Base-by-base conservation (phyloP, 2,329 filamentous ascomycete species). In the Pseudocercospora eumusae region DNA sequence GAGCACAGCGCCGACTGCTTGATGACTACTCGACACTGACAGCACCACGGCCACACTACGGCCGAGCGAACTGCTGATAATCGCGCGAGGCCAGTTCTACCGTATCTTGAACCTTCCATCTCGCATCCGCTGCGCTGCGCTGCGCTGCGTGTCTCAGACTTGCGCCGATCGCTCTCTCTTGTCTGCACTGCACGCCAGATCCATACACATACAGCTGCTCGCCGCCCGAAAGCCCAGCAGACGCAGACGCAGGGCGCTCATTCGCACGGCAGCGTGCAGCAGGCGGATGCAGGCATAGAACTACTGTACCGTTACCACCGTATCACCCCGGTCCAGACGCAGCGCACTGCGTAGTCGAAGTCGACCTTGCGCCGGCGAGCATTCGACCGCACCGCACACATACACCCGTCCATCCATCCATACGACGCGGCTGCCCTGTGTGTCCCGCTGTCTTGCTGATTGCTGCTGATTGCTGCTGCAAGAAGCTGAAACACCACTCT, bases 341-440 rank as follows among this genome's bases (percentile, higher is more conserved):
- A 52, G 21, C 47, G 11, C 23, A n/a, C 25, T 27, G 45, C 8
- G 23, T 27, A 42, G n/a, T 33, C 40, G 40, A 57, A 42, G n/a
- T 33, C 40, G 40, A 57, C 56, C 56, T 47, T 47, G 56, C 56
- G 56, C 40, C 40, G 47, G 40, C 56, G 56, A 57, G 56, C n/a
- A 47, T 25, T 21, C 27, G 52, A 55, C 18, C 18, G 28, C 28
- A 33, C 25, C n/a, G 13, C n/a, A 31, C n/a, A 20, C 28, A n/a
- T 25, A 7, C 33, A 27, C 54, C 18, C 42, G 20, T 20, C 3
- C 44, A 49, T 13, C 25, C 44, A 56, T 25, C 25, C 36, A 31
- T 56, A 9, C 27, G 33, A 57, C 54, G 54, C 56, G 42, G 36
- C 56, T 57, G 56, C 56, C 56, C 56, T 52, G 20, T 25, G 21